Percentiles rank a stretch among this genome's conserved stretches.
These are phyloP conservation scores for Botrytis galanthina DNA, from an alignment of 2,329 filamentous ascomycete genomes.

Conservation along the genomic window DNA sequence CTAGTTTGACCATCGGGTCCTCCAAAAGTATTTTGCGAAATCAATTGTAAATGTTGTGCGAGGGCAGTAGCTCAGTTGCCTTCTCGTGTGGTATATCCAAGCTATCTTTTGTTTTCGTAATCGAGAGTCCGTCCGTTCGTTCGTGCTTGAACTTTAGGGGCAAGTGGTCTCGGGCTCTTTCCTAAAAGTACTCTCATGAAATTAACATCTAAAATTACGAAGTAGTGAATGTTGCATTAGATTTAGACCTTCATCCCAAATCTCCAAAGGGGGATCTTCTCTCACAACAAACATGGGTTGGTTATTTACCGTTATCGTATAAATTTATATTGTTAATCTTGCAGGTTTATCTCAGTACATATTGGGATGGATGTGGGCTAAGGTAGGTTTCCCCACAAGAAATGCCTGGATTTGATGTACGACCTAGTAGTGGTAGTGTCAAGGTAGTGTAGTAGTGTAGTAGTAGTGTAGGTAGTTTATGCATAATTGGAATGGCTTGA, in stretches of 20 bases:
- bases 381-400: slow-evolving; percentile 16
- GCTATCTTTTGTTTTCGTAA: slow-evolving; percentile 14
- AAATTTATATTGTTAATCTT: slow-evolving; percentile 14
- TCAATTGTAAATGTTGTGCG: slow-evolving; percentile 22
- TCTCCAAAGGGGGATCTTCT: not conserved
- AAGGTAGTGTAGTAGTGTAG: not conserved
- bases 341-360: slow-evolving; percentile 8
- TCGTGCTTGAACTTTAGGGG: slow-evolving; percentile 17
- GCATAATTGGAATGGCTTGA: slow-evolving; percentile 15
- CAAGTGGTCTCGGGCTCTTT: not conserved
- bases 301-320: slow-evolving; percentile 29
- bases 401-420: slow-evolving; percentile 5
- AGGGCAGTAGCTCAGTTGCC: slow-evolving; percentile 14
- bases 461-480: slow-evolving; percentile 1
- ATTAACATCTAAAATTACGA: slow-evolving; percentile 8
- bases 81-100: slow-evolving; percentile 9
- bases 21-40: slow-evolving; percentile 22
- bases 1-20: slow-evolving; percentile 14
- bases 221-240: slow-evolving; percentile 8
- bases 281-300: slow-evolving; percentile 24
- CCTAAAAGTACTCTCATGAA: not conserved
- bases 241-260: not conserved
- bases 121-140: slow-evolving; percentile 13
- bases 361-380: slow-evolving; percentile 9
- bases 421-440: not conserved